Evolutionary conservation across 1,139 yeast species (phyloP).

Genomic region (Hyphopichia fennica): DNA sequence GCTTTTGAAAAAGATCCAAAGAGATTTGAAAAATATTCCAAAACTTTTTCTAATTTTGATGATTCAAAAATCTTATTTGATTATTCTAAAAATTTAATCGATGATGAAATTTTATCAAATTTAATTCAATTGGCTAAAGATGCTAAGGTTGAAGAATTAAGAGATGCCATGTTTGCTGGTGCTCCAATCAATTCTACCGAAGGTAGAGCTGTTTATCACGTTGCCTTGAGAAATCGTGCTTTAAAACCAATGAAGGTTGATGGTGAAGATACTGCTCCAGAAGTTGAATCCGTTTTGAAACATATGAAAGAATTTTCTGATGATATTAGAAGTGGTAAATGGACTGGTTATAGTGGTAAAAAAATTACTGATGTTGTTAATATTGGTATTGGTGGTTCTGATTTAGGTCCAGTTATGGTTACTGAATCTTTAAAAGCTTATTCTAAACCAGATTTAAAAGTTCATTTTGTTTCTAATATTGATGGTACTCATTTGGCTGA

Average conservation of each 20-base stretch:
- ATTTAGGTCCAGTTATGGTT: conserved; percentile 98
- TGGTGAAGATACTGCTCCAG: conserved; percentile 84
- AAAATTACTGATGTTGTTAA: conserved; percentile 90
- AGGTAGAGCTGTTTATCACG: conserved; percentile 95
- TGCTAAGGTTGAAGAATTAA: conserved; percentile 80
- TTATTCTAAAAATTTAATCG: conserved; percentile 89
- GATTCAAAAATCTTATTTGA: conserved; percentile 89
- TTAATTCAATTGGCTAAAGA: conserved; percentile 83
- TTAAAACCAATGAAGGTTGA: conserved; percentile 83
- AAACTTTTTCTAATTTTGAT: conserved; percentile 78
- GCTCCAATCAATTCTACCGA: conserved; percentile 94
- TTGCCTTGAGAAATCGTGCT: conserved; percentile 91
- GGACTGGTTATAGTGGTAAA: conserved; percentile 98
- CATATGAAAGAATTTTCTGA: conserved; percentile 97
- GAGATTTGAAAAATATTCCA: conserved; percentile 74
- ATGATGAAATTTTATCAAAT: conserved; percentile 71
- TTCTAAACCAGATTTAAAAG: conserved; percentile 70
- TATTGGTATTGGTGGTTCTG: conserved; percentile 99
- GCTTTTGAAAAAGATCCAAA: conserved; percentile 73
- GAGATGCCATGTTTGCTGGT: conserved; percentile 91
- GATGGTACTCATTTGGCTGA: conserved; percentile 98
- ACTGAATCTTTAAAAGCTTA: conserved; percentile 95
- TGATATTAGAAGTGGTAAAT: conserved; percentile 82
- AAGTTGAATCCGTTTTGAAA: conserved; percentile 83
- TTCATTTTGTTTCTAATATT: conserved; percentile 94